These are phyloP conservation scores for Saturnispora galanensis DNA, from an alignment of 805 yeast species.

Conservation along the genomic window DNA sequence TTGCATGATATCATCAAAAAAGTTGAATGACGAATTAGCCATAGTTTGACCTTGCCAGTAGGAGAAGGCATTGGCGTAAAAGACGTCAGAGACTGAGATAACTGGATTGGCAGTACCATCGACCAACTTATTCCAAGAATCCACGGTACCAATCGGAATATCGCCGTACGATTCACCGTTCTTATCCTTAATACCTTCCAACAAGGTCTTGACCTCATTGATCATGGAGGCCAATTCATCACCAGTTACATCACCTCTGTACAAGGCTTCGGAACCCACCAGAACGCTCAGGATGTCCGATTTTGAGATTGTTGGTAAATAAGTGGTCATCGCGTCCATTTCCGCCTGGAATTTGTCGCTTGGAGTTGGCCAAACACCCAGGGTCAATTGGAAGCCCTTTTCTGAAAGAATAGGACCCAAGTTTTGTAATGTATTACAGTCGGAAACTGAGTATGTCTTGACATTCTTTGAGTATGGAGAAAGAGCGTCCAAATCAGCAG, in stretches of 20 bases:
- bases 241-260: slow-evolving; percentile 81
- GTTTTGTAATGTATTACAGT: slow-evolving; percentile 78
- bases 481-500: slow-evolving; percentile 52
- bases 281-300: slow-evolving; percentile 65
- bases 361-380: slow-evolving; percentile 94
- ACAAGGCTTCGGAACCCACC: slow-evolving; percentile 94
- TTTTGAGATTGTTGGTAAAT: slow-evolving; percentile 64
- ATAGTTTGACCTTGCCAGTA: slow-evolving; percentile 97
- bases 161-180: slow-evolving; percentile 68
- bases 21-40: slow-evolving; percentile 77
- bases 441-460: slow-evolving; percentile 87
- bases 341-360: slow-evolving; percentile 68
- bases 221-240: slow-evolving; percentile 61
- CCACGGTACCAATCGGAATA: slow-evolving; percentile 84
- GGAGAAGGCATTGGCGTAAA: slow-evolving; percentile 91
- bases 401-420: slow-evolving; percentile 81
- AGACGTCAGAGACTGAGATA: slow-evolving; percentile 71
- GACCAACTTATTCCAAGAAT: slow-evolving; percentile 89
- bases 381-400: slow-evolving; percentile 63
- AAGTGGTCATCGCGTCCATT: slow-evolving; percentile 55
- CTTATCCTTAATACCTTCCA: slow-evolving; percentile 59
- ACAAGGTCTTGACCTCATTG: slow-evolving; percentile 45
- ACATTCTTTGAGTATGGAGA: slow-evolving; percentile 52
- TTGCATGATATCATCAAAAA: slow-evolving; percentile 96
- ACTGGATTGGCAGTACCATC: slow-evolving; percentile 66